These are phyloP conservation scores for Petasospora fabianii DNA, from an alignment of 1,139 yeast genomes.

Conservation along the genomic window DNA sequence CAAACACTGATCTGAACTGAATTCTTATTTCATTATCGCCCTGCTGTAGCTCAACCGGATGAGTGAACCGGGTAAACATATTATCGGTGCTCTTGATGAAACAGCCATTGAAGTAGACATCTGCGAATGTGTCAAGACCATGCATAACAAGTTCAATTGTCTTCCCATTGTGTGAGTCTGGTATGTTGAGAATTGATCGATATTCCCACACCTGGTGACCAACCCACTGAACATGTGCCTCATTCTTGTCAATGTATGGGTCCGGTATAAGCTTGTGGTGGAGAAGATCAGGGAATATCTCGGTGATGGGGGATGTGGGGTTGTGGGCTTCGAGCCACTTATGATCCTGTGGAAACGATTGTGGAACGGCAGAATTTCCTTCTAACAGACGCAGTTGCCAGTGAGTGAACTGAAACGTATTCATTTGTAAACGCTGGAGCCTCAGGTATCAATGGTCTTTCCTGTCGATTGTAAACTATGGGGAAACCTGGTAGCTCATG, in stretches of 20 bases:
- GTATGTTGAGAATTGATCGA: conserved; percentile 3
- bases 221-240: conserved; percentile 17
- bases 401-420: conserved; percentile 1
- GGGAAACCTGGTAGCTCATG: too few relatives aligned
- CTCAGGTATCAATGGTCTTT: too few relatives aligned
- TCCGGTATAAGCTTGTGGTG: conserved; percentile 14
- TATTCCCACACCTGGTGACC: conserved; percentile 19
- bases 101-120: conserved; percentile 14
- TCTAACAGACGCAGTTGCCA: conserved; percentile 13
- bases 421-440: too few relatives aligned
- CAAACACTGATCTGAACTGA: conserved; percentile 11
- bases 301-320: conserved; percentile 10
- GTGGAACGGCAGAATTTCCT: background rate
- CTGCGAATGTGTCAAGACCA: conserved; percentile 19
- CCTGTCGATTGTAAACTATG: too few relatives aligned
- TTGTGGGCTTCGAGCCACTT: conserved; percentile 11
- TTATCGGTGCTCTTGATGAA: conserved; percentile 12
- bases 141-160: conserved; percentile 11
- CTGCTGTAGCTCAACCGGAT: background rate
- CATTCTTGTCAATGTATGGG: conserved; percentile 16
- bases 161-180: background rate
- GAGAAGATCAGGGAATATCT: conserved; percentile 19
- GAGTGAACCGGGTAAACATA: conserved; percentile 12
- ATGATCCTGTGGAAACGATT: background rate
- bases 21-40: conserved; percentile 11